Conservation (phyloP, 108 stramenopile species). For the Conticribra weissflogii region DNA sequence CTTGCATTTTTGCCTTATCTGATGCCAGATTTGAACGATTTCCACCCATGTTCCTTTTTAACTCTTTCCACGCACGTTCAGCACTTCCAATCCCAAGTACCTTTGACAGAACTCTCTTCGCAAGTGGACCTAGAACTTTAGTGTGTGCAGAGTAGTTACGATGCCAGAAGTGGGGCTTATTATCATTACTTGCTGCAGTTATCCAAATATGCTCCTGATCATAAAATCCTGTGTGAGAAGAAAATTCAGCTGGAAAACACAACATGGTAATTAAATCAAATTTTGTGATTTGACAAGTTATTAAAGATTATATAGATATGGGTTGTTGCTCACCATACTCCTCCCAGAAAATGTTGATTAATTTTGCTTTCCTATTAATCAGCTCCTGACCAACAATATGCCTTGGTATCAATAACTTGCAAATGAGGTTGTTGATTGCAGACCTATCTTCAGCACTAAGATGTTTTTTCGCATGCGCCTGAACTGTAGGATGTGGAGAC, state of each 20-base stretch:
- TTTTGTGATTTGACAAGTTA: too few species aligned
- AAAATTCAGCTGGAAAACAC: too few species aligned
- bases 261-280: too few species aligned
- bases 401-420: not conserved
- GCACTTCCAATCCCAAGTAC: conserved; percentile 15
- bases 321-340: too few species aligned
- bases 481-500: not conserved
- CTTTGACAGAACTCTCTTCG: conserved; percentile 15
- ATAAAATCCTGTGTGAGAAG: not conserved
- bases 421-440: not conserved
- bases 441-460: not conserved
- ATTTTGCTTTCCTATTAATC: not conserved
- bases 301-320: too few species aligned
- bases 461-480: not conserved
- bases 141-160: not conserved
- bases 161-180: not conserved
- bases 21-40: not conserved
- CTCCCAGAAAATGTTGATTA: not conserved
- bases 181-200: not conserved
- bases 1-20: conserved; percentile 10
- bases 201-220: not conserved
- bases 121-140: conserved; percentile 14
- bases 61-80: conserved; percentile 19
- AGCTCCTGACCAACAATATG: not conserved
- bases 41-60: not conserved